phyloP scores from a whole-genome alignment of 2,329 filamentous ascomycete genomes.

The Amphichorda felina region DNA sequence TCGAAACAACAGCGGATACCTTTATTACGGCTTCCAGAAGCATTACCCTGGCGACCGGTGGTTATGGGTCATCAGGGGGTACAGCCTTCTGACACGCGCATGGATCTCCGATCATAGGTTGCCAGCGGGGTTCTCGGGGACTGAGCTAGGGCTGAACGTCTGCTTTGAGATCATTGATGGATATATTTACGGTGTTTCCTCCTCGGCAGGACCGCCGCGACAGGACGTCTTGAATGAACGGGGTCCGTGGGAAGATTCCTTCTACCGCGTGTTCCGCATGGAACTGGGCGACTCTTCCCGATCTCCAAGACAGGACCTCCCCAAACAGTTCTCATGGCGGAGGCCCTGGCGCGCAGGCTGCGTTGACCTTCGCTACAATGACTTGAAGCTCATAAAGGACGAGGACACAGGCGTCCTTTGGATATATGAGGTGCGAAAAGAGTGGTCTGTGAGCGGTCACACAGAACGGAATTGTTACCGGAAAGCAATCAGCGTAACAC shows the following conservation, averaged over 20 bases:
- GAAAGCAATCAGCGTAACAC: background rate
- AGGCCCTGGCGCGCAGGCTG: conserved; percentile 2
- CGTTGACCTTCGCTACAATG: conserved; percentile 1
- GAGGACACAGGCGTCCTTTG: background rate
- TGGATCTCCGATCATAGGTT: background rate
- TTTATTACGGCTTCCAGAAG: conserved; percentile 2
- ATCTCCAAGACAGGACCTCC: background rate
- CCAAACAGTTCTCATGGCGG: background rate
- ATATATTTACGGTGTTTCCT: conserved; percentile 4
- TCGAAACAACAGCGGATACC: conserved; percentile 2
- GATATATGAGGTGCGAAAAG: conserved; percentile 1
- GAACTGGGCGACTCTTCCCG: too few species aligned
- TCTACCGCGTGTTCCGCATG: conserved; percentile 3
- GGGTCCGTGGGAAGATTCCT: too few species aligned
- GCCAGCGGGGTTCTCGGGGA: background rate
- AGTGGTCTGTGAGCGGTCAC: conserved; percentile 1
- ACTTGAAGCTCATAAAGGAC: conserved; percentile 3
- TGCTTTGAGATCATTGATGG: conserved; percentile 5
- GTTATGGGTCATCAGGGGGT: background rate
- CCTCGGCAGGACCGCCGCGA: background rate
- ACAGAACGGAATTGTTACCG: conserved; percentile 3
- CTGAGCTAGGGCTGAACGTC: background rate
- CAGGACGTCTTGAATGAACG: background rate
- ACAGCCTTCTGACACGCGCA: background rate
- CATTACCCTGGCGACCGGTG: background rate